Percentiles rank a stretch among this genome's conserved stretches.
phyloP scores from a whole-genome alignment of 768 basidiomycete species.

The Artomyces pyxidatus region DNA sequence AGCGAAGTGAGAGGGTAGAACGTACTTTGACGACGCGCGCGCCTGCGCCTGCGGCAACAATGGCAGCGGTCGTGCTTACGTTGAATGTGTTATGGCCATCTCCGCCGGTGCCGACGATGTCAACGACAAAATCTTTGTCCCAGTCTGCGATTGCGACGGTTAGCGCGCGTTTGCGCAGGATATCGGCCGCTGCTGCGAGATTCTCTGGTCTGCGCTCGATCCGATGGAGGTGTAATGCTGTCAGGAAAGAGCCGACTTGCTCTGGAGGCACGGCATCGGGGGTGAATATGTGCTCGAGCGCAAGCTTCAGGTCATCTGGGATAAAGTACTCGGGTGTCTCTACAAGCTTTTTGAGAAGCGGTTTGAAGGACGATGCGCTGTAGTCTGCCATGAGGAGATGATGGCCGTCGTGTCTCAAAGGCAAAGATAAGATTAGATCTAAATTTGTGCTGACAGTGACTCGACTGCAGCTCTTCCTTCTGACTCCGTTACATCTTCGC shows the following conservation, averaged over 20 bases:
- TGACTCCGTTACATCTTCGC: not conserved
- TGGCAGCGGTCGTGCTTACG: slow-evolving; percentile 88
- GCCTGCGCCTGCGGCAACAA: slow-evolving; percentile 93
- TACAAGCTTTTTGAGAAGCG: slow-evolving; percentile 68
- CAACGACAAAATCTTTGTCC: slow-evolving; percentile 58
- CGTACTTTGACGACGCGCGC: slow-evolving; percentile 87
- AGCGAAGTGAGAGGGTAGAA: not conserved
- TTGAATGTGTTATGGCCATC: slow-evolving; percentile 97
- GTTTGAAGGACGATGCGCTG: slow-evolving; percentile 56
- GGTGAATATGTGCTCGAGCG: slow-evolving; percentile 69
- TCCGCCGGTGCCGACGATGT: slow-evolving; percentile 91
- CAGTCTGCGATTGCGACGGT: slow-evolving; percentile 49
- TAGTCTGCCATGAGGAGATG: not conserved
- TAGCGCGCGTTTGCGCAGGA: slow-evolving; percentile 63
- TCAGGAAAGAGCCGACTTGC: slow-evolving; percentile 87
- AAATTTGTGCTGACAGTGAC: not conserved
- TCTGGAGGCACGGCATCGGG: slow-evolving; percentile 54
- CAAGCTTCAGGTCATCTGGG: slow-evolving; percentile 59
- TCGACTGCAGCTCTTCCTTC: not conserved
- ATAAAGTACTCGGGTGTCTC: slow-evolving; percentile 79
- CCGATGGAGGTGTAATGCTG: slow-evolving; percentile 73
- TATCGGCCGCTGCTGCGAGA: slow-evolving; percentile 70
- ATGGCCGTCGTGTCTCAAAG: not conserved
- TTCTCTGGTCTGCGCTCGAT: slow-evolving; percentile 70
- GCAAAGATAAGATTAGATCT: slow-evolving; percentile 2